These are phyloP conservation scores for Ophiostoma ulmi DNA, from an alignment of 2,329 filamentous ascomycete species.

Conservation along the genomic window DNA sequence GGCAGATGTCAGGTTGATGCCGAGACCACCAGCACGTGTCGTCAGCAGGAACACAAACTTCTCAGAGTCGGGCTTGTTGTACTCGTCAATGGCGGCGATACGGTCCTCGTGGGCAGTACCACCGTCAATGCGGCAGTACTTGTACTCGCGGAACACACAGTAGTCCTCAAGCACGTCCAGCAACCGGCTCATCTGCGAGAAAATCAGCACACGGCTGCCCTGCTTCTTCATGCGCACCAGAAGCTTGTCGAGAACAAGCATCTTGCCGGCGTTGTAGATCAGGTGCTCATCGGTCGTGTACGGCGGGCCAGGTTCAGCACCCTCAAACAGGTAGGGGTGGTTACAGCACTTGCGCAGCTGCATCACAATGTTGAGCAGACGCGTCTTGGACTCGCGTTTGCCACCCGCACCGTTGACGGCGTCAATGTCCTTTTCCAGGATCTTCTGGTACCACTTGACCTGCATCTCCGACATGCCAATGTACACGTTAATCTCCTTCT, in stretches of 20 bases:
- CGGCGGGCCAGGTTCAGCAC: conserved; percentile 91
- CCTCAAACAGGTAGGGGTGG: conserved; percentile 96
- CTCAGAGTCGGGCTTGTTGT: conserved; percentile 92
- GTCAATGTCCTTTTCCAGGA: conserved; percentile 97
- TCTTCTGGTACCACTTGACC: conserved; percentile 98
- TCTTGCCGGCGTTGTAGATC: conserved; percentile 89
- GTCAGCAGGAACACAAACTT: conserved; percentile 96
- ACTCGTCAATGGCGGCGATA: conserved; percentile 95
- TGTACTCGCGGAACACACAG: conserved; percentile 88
- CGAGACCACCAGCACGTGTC: conserved; percentile 88
- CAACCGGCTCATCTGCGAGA: conserved; percentile 98
- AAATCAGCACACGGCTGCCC: conserved; percentile 94
- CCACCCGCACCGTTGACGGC: conserved; percentile 94
- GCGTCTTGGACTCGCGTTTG: conserved; percentile 95
- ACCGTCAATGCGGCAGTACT: conserved; percentile 96
- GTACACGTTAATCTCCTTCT: conserved; percentile 96
- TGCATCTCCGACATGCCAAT: conserved; percentile 99
- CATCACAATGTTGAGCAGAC: conserved; percentile 98
- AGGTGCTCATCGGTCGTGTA: conserved; percentile 98
- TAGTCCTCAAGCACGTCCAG: conserved; percentile 97
- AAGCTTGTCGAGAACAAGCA: conserved; percentile 92
- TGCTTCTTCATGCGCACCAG: conserved; percentile 75
- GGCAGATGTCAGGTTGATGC: conserved; percentile 91
- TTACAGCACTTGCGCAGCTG: conserved; percentile 98
- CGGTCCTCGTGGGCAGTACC: conserved; percentile 95